A percentile compares a stretch with the other conserved stretches of the same genome.
Evolutionary conservation across 1,139 yeast genomes (phyloP).

Genomic region (Blastobotrys elegans): DNA sequence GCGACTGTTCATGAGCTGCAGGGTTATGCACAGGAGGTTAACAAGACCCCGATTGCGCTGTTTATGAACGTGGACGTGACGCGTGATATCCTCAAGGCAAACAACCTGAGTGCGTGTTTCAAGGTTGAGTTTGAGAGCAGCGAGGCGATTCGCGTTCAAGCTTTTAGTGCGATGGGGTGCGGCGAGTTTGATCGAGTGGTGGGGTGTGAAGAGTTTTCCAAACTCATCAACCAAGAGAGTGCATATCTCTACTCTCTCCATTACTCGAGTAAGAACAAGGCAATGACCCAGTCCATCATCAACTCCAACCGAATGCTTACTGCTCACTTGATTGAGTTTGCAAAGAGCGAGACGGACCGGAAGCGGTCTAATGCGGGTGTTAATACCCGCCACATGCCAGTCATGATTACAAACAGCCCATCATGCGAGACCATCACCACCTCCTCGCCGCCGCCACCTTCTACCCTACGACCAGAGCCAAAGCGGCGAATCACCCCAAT

Average conservation of each 20-base stretch:
- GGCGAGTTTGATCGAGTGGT: constrained; percentile 29
- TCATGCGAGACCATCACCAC: not conserved
- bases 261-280: constrained; percentile 30
- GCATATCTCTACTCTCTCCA: constrained; percentile 32
- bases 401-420: not conserved
- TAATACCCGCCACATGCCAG: not conserved
- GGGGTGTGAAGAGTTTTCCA: constrained; percentile 25
- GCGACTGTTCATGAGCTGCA: constrained; percentile 74
- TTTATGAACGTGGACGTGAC: constrained; percentile 52
- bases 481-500: constrained; percentile 1
- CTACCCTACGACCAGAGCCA: not conserved
- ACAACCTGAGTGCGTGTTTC: constrained; percentile 45
- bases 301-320: constrained; percentile 26
- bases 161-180: constrained; percentile 23
- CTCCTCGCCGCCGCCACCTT: not conserved
- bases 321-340: constrained; percentile 27
- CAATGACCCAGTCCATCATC: constrained; percentile 25
- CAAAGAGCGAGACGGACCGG: constrained; percentile 19
- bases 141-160: constrained; percentile 24
- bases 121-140: constrained; percentile 38
- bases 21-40: constrained; percentile 52
- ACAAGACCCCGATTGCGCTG: constrained; percentile 52
- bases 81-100: constrained; percentile 33
- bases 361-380: not conserved
- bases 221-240: constrained; percentile 29